Evolutionary conservation across 768 basidiomycete species (phyloP).

Genomic region (Boletus reticuloceps): DNA sequence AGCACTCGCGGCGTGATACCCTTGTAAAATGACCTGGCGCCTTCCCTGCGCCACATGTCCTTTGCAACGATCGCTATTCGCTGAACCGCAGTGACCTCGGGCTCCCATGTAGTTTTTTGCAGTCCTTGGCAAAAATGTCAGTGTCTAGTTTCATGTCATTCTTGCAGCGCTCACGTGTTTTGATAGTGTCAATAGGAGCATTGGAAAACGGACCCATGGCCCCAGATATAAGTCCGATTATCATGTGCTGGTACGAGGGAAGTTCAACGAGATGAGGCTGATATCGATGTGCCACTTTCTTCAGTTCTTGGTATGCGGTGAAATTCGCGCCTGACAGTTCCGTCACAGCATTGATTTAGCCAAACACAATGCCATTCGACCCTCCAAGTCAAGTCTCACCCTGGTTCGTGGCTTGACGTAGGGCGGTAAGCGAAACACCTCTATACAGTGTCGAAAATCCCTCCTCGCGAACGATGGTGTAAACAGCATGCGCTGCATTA

Average conservation of each 20-base stretch:
- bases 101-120: slow-evolving; percentile 75
- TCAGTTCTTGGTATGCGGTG: slow-evolving; percentile 96
- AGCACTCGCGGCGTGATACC: slow-evolving; percentile 96
- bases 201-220: slow-evolving; percentile 99
- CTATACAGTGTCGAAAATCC: slow-evolving; percentile 83
- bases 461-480: slow-evolving; percentile 91
- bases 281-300: slow-evolving; percentile 70
- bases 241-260: slow-evolving; percentile 94
- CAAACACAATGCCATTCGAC: background rate
- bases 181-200: slow-evolving; percentile 93
- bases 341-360: background rate
- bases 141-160: background rate
- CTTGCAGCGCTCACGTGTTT: slow-evolving; percentile 67
- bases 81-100: slow-evolving; percentile 74
- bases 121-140: slow-evolving; percentile 49
- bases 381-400: slow-evolving; percentile 44
- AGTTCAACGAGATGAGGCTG: slow-evolving; percentile 81
- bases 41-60: slow-evolving; percentile 95
- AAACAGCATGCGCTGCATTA: slow-evolving; percentile 95
- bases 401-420: slow-evolving; percentile 97
- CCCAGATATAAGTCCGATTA: slow-evolving; percentile 92
- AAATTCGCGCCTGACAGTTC: slow-evolving; percentile 80
- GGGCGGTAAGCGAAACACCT: slow-evolving; percentile 89
- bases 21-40: slow-evolving; percentile 91
- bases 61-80: slow-evolving; percentile 76